Base-by-base conservation (phyloP, 179 eudicot species). In the Heliamphora pulchella region DNA sequence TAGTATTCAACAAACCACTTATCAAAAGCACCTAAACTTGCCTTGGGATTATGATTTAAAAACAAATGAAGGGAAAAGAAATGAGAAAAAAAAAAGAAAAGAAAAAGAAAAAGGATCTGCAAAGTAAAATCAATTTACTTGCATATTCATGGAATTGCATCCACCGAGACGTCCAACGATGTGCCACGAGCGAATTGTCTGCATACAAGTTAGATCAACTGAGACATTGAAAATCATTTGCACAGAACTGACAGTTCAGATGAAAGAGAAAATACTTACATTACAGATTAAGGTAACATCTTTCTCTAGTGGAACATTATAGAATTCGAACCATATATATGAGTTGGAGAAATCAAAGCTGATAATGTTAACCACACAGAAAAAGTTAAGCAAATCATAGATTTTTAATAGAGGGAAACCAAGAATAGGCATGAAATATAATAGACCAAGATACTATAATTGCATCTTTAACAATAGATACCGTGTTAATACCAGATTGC, bases 301-400 rank as follows among this genome's bases (percentile, higher is more conserved):
- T 85, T 94, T 91, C 81, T 90, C 89, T 85, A 93, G 80, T 15
- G 91, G 98, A 87, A 91, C 83, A 80, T 94, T 90, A 88, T 93
- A 91, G 84, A 94, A 93, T 82, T 93, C 98, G 65, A 93, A 87
- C 97, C 98, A 94, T 80, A 94, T 93, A 81, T 89, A 91, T 17
- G 98, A 88, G 82, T 91, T 89, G 69, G 94, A 84, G 84, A 87
- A 90, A 59, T 88, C 91, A 87, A 94, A 94, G 78, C 98, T 94
- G 87, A 69, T 75, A 46, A 74, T 41, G 85, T 76, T 67, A 86
- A 71, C 44, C 62, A 64, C 6, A n/a, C 59, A 51, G 61, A 62
- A 67, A 44, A 61, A 72, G 51, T n/a, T 63, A 59, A 55, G 64
- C 46, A 14, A 5, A 79, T 67, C 18, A 65, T 64, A 59, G 44